Evolutionary conservation across 1,284 basidiomycete genomes (phyloP), one percentile per base, ranked within the genome.

Genomic region (Naganishia sp.): DNA sequence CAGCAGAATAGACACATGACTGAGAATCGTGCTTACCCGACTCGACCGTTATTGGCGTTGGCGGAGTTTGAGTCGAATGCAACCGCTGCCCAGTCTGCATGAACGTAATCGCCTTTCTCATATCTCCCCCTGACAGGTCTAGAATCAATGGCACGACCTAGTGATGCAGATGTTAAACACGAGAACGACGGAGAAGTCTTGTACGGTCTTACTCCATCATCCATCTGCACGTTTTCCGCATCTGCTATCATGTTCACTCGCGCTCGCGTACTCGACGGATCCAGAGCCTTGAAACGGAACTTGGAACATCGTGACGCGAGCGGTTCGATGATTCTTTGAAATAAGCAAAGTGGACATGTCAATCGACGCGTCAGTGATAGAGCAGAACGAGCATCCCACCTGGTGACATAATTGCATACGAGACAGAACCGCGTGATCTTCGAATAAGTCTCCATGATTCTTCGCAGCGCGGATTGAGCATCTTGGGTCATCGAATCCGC

Each of bases 401-500:
- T 85, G 1, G 96, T 99, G 32, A 99, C 96, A 79, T 99, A 99
- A 83, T 99, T 99, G 83, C 96, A 99, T 6, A 99, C 92, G 23
- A 99, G 84, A 81, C 96, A 99, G 82, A 99, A 99, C 5, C 96
- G 85, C 42, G 96, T 99, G 76, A 98, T 99, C 57, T 89, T 86
- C 7, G 92, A 93, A 75, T 99, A 94, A 43, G 88, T 94, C 81
- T 99, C 96, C 96, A 99, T 99, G 75, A 99, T 99, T 25, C 96
- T 86, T 56, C 95, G 85, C 50, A 99, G 82, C 0, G 95, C 95
- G 54, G 89, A 93, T 80, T 99, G 95, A 1, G 95, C 95, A 76
- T 99, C 95, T 80, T 99, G 96, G 7, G 95, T 99, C 95, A 99
- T 99, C 15, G 92, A 95, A 77, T 99, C 96, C 45, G 96, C 96